A percentile compares a stretch with the other conserved stretches of the same genome.
Evolutionary conservation across 1,284 basidiomycete species (phyloP).

Genomic region (Blastosporella zonata): DNA sequence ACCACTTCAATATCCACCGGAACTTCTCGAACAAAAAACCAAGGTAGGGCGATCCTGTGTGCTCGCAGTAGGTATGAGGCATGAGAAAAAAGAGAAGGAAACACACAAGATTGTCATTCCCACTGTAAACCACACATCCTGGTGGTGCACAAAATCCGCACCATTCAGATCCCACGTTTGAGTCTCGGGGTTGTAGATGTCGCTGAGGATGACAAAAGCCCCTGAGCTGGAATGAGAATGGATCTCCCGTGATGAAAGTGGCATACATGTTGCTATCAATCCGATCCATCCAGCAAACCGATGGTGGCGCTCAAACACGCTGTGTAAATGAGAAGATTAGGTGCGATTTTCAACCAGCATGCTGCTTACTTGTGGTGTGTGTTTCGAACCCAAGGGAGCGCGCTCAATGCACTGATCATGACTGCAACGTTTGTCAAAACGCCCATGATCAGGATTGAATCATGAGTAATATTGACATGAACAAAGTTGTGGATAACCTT

Average conservation of each 20-base stretch:
- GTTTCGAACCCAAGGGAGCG: conserved; percentile 73
- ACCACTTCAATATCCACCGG: conserved; percentile 71
- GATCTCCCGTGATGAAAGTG: conserved; percentile 17
- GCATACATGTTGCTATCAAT: conserved; percentile 58
- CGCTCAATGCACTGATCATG: conserved; percentile 54
- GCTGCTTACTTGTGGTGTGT: conserved; percentile 68
- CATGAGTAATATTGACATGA: conserved; percentile 43
- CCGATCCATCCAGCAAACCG: conserved; percentile 76
- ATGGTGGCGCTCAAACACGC: conserved; percentile 72
- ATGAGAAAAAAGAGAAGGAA: conserved; percentile 8
- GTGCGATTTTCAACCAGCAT: neutral
- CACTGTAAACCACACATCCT: conserved; percentile 73
- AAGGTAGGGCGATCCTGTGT: conserved; percentile 61
- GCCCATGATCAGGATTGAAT: conserved; percentile 56
- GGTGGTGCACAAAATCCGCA: conserved; percentile 54
- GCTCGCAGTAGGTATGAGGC: neutral
- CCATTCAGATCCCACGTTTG: conserved; percentile 55
- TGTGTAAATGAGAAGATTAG: conserved; percentile 21
- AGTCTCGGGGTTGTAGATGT: conserved; percentile 52
- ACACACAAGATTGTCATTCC: conserved; percentile 70
- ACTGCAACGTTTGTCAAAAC: conserved; percentile 56
- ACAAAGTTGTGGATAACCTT: conserved; percentile 56
- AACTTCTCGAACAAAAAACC: conserved; percentile 70
- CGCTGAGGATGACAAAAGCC: conserved; percentile 64
- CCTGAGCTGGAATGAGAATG: conserved; percentile 28